Conservation (phyloP, 768 basidiomycete species). For the Lactarius hatsudake region DNA sequence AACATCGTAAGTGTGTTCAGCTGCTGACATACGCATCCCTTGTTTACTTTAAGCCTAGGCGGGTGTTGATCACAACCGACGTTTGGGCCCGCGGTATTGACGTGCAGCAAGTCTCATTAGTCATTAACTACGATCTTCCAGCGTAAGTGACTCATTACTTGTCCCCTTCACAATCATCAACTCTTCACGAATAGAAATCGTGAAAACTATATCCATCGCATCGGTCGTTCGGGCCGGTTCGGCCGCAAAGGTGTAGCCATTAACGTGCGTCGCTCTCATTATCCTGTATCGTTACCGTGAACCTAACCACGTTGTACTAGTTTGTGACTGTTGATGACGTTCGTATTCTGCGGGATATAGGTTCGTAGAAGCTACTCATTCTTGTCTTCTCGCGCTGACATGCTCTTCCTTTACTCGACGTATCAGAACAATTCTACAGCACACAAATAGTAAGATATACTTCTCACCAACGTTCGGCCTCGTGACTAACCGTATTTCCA, state of each 20-base stretch:
- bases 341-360: slow-evolving; percentile 94
- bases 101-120: slow-evolving; percentile 95
- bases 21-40: slow-evolving; percentile 12
- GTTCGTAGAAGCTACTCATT: slow-evolving; percentile 42
- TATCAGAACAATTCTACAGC: slow-evolving; percentile 92
- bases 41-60: slow-evolving; percentile 44
- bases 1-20: slow-evolving; percentile 66
- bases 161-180: slow-evolving; percentile 5
- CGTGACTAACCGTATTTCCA: slow-evolving; percentile 31
- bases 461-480: not conserved
- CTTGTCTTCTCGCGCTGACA: not conserved
- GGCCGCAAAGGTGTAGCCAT: slow-evolving; percentile 99
- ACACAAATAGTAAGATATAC: slow-evolving; percentile 74
- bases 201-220: slow-evolving; percentile 99
- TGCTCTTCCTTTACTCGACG: no score
- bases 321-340: slow-evolving; percentile 95
- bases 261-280: slow-evolving; percentile 60
- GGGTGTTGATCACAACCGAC: slow-evolving; percentile 93
- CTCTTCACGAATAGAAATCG: slow-evolving; percentile 58
- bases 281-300: not conserved
- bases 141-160: slow-evolving; percentile 55
- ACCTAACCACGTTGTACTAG: slow-evolving; percentile 37
- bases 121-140: slow-evolving; percentile 96
- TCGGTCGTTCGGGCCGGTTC: slow-evolving; percentile 98
- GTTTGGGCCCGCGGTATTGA: slow-evolving; percentile 99